Evolutionary conservation across 352 stramenopile genomes (phyloP).

Genomic region (Pythium guiyangense): DNA sequence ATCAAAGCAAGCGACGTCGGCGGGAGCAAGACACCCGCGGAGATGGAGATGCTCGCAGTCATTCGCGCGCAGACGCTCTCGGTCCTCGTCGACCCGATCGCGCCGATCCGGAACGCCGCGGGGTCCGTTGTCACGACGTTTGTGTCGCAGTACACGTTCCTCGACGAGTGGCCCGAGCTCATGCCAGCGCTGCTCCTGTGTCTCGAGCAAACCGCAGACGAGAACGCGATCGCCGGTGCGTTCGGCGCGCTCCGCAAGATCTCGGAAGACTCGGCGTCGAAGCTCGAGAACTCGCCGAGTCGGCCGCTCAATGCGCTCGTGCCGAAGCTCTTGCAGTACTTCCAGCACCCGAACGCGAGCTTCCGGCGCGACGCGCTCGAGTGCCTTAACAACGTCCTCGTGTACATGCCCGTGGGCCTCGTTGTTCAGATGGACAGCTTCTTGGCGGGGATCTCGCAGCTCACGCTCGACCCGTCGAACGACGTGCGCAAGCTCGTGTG

Average conservation of each 20-base stretch:
- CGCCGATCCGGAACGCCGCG: conserved; percentile 74
- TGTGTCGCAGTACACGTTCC: conserved; percentile 83
- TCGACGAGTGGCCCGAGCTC: conserved; percentile 87
- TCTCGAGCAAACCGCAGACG: conserved; percentile 58
- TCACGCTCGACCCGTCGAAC: conserved; percentile 80
- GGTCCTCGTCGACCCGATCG: conserved; percentile 54
- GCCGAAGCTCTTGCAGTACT: conserved; percentile 87
- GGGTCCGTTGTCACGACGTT: conserved; percentile 82
- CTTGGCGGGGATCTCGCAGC: conserved; percentile 81
- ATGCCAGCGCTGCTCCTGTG: conserved; percentile 64
- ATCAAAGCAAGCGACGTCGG: conserved; percentile 75
- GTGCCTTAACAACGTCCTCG: conserved; percentile 88
- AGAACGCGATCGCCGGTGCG: conserved; percentile 66
- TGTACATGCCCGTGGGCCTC: conserved; percentile 85
- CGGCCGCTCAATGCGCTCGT: conserved; percentile 85
- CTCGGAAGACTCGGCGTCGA: conserved; percentile 86
- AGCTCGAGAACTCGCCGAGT: conserved; percentile 86
- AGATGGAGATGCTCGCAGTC: conserved; percentile 75
- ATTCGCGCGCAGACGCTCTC: conserved; percentile 74
- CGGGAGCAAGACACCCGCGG: conserved; percentile 37
- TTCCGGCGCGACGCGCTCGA: conserved; percentile 86
- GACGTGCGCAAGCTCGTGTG: conserved; percentile 86
- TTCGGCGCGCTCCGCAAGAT: conserved; percentile 88
- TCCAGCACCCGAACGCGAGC: conserved; percentile 67
- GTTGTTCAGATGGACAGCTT: conserved; percentile 90